Evolutionary conservation across 192 early-diverging fungal genomes (phyloP).

Genomic region (Linnemannia hyalina): DNA sequence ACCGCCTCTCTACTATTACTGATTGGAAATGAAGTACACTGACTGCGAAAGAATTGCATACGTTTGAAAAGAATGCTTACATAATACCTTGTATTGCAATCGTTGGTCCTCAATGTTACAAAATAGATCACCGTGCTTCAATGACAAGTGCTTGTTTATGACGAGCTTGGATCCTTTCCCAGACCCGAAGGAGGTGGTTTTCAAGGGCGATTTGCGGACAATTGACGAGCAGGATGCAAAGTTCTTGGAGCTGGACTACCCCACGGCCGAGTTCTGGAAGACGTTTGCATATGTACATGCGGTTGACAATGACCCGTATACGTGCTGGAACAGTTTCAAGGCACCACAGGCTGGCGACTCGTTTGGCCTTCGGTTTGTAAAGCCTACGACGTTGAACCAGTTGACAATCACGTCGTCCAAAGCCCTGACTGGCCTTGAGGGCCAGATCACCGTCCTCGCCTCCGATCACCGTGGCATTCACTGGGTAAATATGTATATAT

Average conservation of each 20-base stretch:
- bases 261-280: slow-evolving; percentile 54
- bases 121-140: slow-evolving; percentile 62
- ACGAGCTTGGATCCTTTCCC: slow-evolving; percentile 68
- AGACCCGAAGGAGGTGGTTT: slow-evolving; percentile 56
- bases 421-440: slow-evolving; percentile 11
- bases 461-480: slow-evolving; percentile 27
- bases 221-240: slow-evolving; percentile 57
- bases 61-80: not conserved
- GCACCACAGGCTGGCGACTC: slow-evolving; percentile 56
- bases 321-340: slow-evolving; percentile 68
- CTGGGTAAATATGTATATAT: slow-evolving; percentile 35
- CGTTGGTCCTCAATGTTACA: not conserved
- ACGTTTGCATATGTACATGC: slow-evolving; percentile 62
- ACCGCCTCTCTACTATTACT: not conserved
- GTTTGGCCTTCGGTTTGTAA: slow-evolving; percentile 60
- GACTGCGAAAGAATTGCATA: too few species aligned
- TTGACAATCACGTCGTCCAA: slow-evolving; percentile 22
- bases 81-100: not conserved
- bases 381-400: slow-evolving; percentile 11
- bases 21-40: too few species aligned
- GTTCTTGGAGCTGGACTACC: slow-evolving; percentile 60
- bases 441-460: slow-evolving; percentile 30
- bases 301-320: slow-evolving; percentile 60
- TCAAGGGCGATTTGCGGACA: slow-evolving; percentile 51
- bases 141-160: slow-evolving; percentile 67